Evolutionary conservation across 176 grass and related monocot genomes (phyloP).

Genomic region (Saccharum officinarum): DNA sequence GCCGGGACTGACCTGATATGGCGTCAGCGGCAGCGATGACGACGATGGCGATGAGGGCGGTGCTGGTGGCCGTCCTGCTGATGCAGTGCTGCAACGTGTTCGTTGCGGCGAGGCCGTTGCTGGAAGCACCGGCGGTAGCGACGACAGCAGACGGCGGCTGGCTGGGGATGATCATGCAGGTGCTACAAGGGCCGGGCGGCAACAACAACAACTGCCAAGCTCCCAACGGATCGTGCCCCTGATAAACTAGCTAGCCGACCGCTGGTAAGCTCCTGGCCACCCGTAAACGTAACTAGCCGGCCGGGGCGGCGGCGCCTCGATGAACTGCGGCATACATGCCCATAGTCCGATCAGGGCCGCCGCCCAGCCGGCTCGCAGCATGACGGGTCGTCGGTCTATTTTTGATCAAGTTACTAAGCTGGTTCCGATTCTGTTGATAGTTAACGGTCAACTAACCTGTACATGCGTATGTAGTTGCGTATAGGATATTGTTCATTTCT

Average conservation of each 20-base stretch:
- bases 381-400: too few species aligned
- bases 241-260: too few species aligned
- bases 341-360: too few species aligned
- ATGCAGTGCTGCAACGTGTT: neutral
- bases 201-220: neutral
- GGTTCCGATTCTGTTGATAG: too few species aligned
- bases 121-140: neutral
- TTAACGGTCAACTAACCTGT: too few species aligned
- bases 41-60: neutral
- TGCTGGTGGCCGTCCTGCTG: neutral
- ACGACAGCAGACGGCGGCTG: neutral
- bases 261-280: neutral
- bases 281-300: neutral
- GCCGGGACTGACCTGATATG: too few species aligned
- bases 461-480: neutral
- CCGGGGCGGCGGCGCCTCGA: too few species aligned
- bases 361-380: too few species aligned
- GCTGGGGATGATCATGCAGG: neutral
- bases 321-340: too few species aligned
- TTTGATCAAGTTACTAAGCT: too few species aligned
- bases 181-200: neutral
- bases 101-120: slow-evolving; percentile 7
- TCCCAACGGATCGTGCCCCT: too few species aligned
- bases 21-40: neutral
- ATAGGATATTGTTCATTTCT: neutral